Evolutionary conservation across 345 rosid species (phyloP).

Genomic region (Heritiera fomes): DNA sequence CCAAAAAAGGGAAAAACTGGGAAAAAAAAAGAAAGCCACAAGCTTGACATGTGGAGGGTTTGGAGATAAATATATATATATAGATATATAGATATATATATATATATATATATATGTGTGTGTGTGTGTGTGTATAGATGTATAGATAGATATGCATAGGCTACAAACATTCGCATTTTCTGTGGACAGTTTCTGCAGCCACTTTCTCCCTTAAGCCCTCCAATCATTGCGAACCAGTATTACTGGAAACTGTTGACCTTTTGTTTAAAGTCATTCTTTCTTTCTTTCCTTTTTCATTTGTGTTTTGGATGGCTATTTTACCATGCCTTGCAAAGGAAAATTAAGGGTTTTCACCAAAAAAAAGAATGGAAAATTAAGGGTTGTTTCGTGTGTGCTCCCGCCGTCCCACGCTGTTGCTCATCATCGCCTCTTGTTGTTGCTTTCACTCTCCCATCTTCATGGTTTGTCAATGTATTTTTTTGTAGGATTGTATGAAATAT

Average conservation of each 20-base stretch:
- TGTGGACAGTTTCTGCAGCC: neutral
- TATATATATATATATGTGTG: no score
- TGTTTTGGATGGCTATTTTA: no score
- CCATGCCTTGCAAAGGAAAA: neutral
- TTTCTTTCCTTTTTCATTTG: neutral
- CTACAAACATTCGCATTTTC: slow-evolving; percentile 32
- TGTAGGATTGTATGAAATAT: no score
- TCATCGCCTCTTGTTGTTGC: neutral
- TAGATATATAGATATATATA: no score
- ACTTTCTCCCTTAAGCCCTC: neutral
- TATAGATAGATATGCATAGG: neutral
- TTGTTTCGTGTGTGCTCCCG: neutral
- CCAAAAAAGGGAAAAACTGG: no score
- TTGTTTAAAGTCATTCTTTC: neutral
- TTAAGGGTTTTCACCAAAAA: no score
- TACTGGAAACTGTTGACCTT: neutral
- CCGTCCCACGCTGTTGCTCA: neutral
- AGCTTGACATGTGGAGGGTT: no score
- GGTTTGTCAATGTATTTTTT: no score
- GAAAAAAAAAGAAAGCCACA: no score
- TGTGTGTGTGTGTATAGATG: no score
- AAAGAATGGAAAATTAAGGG: no score
- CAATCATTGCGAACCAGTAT: neutral
- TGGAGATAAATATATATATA: no score
- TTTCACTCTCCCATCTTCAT: neutral